Evolutionary conservation across 2,329 filamentous ascomycete genomes (phyloP).

Genomic region (Cladosporium sp.): DNA sequence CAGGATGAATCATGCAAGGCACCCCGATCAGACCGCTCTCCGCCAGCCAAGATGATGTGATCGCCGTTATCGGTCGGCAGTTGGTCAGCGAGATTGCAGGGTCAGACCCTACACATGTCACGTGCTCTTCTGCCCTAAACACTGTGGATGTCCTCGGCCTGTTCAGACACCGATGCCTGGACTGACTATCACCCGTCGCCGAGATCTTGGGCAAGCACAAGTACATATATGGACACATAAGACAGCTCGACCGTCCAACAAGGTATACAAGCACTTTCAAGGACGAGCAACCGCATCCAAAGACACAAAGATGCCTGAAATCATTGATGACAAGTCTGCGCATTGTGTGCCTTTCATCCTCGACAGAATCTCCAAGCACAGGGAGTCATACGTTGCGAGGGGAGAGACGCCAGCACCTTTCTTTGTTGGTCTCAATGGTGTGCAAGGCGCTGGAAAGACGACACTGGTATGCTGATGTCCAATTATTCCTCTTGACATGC

Average conservation of each 20-base stretch:
- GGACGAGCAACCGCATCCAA: not conserved
- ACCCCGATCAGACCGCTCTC: slow-evolving; percentile 3
- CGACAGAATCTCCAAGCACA: slow-evolving; percentile 53
- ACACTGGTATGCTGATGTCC: slow-evolving; percentile 58
- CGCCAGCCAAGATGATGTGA: slow-evolving; percentile 10
- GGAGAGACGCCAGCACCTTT: slow-evolving; percentile 56
- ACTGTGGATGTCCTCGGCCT: slow-evolving; percentile 2
- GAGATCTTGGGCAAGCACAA: not conserved
- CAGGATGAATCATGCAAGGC: slow-evolving; percentile 10
- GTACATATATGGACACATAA: not conserved
- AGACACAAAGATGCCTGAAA: slow-evolving; percentile 40
- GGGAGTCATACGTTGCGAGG: slow-evolving; percentile 31
- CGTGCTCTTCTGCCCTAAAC: not conserved
- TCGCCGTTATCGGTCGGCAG: slow-evolving; percentile 5
- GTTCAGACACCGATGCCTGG: slow-evolving; percentile 4
- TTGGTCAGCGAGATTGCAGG: not conserved
- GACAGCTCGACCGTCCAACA: not conserved
- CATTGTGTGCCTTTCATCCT: slow-evolving; percentile 76
- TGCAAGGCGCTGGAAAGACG: slow-evolving; percentile 90
- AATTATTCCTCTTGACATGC: not conserved
- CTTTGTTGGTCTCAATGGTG: slow-evolving; percentile 82
- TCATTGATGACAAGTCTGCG: slow-evolving; percentile 73
- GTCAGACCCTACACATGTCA: not conserved
- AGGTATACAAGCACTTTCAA: not conserved
- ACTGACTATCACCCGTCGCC: slow-evolving; percentile 8